Percentiles rank a stretch among this genome's conserved stretches.
Conservation (phyloP, 2,329 filamentous ascomycete species). For the Davidsoniella australis region DNA sequence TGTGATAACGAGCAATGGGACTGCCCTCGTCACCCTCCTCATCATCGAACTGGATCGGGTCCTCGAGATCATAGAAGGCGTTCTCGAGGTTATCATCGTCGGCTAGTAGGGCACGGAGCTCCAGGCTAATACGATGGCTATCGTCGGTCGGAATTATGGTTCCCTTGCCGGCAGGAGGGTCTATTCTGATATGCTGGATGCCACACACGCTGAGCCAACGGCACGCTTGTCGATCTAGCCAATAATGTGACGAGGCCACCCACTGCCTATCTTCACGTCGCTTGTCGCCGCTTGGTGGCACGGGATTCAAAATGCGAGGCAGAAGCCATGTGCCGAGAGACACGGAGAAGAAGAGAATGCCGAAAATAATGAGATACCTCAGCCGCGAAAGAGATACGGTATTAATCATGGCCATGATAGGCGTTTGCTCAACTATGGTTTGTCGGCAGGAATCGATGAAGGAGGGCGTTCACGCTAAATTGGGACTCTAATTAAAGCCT, state of each 20-base stretch:
- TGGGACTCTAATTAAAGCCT: too few relatives aligned
- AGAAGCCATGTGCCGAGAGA: slow-evolving; percentile 33
- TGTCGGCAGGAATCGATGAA: too few relatives aligned
- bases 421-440: not conserved
- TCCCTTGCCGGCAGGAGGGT: slow-evolving; percentile 28
- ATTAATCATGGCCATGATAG: not conserved
- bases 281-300: slow-evolving; percentile 43
- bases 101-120: slow-evolving; percentile 18
- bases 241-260: slow-evolving; percentile 56
- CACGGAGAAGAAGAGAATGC: slow-evolving; percentile 25
- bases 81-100: slow-evolving; percentile 17
- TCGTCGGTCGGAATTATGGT: slow-evolving; percentile 14
- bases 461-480: not conserved
- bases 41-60: slow-evolving; percentile 16
- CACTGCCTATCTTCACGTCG: slow-evolving; percentile 45
- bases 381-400: slow-evolving; percentile 25
- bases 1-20: slow-evolving; percentile 14
- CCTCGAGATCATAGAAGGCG: slow-evolving; percentile 13
- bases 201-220: slow-evolving; percentile 68
- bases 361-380: slow-evolving; percentile 26
- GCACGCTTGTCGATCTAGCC: slow-evolving; percentile 60
- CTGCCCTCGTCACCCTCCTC: slow-evolving; percentile 16
- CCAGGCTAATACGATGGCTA: slow-evolving; percentile 17
- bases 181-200: slow-evolving; percentile 50
- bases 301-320: slow-evolving; percentile 42